phyloP scores from a whole-genome alignment of 2,329 filamentous ascomycete species.

The Cadophora malorum region DNA sequence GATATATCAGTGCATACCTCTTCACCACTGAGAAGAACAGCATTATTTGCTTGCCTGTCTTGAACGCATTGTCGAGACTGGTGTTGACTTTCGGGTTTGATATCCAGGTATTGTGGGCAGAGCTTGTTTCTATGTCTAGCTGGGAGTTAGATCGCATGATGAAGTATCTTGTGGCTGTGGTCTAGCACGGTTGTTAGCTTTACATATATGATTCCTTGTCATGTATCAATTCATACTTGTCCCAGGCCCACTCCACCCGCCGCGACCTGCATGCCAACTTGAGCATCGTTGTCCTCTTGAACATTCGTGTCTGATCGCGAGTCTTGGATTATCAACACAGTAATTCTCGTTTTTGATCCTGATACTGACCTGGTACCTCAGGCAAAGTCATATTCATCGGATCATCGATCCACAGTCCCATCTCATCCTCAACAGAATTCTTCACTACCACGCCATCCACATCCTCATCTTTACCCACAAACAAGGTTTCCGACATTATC shows the following conservation, averaged over 20 bases:
- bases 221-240: background rate
- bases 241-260: too few relatives aligned
- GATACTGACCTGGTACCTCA: background rate
- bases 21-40: background rate
- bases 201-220: background rate
- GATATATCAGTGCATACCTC: background rate
- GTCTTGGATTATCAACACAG: too few relatives aligned
- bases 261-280: background rate
- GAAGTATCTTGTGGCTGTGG: background rate
- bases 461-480: background rate
- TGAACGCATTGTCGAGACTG: conserved; percentile 2
- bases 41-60: background rate
- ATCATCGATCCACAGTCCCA: conserved; percentile 5
- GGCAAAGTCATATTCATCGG: background rate
- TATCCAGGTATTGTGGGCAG: conserved; percentile 1
- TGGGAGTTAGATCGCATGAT: conserved; percentile 4
- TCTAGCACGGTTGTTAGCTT: background rate
- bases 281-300: background rate
- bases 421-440: conserved; percentile 6
- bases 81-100: conserved; percentile 3
- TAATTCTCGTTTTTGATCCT: too few relatives aligned
- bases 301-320: background rate
- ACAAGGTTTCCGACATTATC: background rate
- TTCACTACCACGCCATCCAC: background rate
- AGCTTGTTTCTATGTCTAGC: background rate